Conservation (phyloP, 2,329 filamentous ascomycete genomes). For the Penicillium sp. region DNA sequence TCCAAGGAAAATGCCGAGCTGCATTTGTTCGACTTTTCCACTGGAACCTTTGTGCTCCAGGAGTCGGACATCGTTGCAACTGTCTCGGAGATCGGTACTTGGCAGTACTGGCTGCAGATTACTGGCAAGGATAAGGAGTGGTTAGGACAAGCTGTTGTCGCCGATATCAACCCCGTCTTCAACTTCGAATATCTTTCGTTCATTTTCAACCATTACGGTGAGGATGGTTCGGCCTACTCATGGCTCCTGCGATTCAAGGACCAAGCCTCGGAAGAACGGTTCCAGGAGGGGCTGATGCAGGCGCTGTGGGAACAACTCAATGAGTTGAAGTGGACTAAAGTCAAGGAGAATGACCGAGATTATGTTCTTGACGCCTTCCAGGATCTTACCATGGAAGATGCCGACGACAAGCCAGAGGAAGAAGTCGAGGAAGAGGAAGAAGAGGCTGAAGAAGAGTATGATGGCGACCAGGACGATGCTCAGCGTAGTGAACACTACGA, state of each 20-base stretch:
- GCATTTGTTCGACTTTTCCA: constrained; percentile 88
- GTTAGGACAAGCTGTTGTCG: constrained; percentile 79
- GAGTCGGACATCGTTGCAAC: constrained; percentile 72
- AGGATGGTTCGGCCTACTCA: constrained; percentile 86
- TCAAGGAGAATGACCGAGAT: constrained; percentile 86
- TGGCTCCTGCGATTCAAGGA: constrained; percentile 94
- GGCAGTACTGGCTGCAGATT: constrained; percentile 95
- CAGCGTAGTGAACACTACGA: constrained; percentile 72
- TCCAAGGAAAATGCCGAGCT: constrained; percentile 76
- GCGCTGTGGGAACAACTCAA: constrained; percentile 96
- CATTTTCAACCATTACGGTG: constrained; percentile 95
- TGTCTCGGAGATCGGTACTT: constrained; percentile 82
- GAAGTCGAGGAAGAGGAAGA: constrained; percentile 54
- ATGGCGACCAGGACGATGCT: constrained; percentile 62
- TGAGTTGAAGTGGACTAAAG: constrained; percentile 88
- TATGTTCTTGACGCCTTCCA: constrained; percentile 96
- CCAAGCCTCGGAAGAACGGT: constrained; percentile 73
- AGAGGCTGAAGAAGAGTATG: constrained; percentile 59
- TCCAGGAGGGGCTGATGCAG: constrained; percentile 92
- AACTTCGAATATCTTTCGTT: constrained; percentile 99
- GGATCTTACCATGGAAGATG: constrained; percentile 88
- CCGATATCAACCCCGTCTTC: constrained; percentile 96
- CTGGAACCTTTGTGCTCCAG: constrained; percentile 79
- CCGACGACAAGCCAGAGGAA: constrained; percentile 56
- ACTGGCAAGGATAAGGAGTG: constrained; percentile 72